These are phyloP conservation scores for Chlorella sp. DNA, from an alignment of 139 green algal genomes.

Conservation along the genomic window DNA sequence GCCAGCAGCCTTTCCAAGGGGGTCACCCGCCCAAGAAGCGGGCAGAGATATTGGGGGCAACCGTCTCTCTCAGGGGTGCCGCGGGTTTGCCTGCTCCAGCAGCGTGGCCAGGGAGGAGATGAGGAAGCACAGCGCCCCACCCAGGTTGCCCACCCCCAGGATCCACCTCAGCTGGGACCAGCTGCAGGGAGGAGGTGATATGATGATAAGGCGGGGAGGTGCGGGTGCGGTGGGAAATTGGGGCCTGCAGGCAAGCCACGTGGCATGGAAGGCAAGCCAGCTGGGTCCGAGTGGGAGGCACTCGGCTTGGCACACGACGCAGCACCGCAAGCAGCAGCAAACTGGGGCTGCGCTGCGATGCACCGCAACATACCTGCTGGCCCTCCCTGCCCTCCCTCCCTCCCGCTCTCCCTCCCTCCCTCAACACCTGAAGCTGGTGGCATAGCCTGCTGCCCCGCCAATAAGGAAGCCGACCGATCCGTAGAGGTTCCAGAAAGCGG, in stretches of 20 bases:
- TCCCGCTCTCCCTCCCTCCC: too few relatives aligned
- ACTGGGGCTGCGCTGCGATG: neutral
- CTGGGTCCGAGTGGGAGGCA: neutral
- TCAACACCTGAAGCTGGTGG: neutral
- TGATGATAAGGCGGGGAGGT: too few relatives aligned
- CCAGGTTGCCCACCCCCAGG: neutral
- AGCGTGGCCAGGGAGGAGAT: neutral
- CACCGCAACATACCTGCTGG: neutral
- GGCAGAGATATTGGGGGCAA: too few relatives aligned
- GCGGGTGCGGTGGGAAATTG: neutral
- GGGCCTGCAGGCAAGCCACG: neutral
- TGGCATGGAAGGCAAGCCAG: neutral
- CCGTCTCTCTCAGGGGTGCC: neutral
- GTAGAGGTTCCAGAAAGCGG: conserved; percentile 22
- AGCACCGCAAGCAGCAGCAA: neutral
- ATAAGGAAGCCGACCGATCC: conserved; percentile 24
- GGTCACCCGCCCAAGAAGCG: too few relatives aligned
- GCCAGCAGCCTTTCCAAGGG: too few relatives aligned
- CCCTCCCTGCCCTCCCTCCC: too few relatives aligned
- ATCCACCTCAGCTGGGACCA: conserved; percentile 11
- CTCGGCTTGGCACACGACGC: neutral
- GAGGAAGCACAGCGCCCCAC: conserved; percentile 7
- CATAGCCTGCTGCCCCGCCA: neutral
- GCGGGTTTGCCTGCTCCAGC: conserved; percentile 20
- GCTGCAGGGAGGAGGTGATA: neutral